These are phyloP conservation scores for Chaetomiaceae sp. DNA, from an alignment of 2,329 filamentous ascomycete species.

Conservation along the genomic window DNA sequence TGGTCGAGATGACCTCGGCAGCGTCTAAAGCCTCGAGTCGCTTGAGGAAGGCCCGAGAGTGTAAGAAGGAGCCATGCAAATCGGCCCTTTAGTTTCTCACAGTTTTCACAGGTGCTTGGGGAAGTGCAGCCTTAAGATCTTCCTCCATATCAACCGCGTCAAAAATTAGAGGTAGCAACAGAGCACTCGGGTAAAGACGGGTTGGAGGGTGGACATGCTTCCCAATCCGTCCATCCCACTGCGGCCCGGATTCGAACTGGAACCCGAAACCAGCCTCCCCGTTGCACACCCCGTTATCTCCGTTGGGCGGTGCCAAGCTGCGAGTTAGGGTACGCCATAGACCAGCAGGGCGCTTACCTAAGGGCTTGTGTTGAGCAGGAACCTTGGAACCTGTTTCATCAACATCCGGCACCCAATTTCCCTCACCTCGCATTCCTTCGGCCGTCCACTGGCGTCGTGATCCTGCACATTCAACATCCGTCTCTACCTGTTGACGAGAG, in stretches of 20 bases:
- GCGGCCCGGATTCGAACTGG: background rate
- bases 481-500: no score
- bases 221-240: background rate
- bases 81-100: no score
- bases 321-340: background rate
- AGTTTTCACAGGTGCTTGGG: no score
- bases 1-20: no score
- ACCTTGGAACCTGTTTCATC: constrained; percentile 7
- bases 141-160: no score
- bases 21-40: no score
- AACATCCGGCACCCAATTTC: background rate
- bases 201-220: background rate
- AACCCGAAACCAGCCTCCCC: no score
- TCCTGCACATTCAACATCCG: background rate
- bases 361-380: background rate
- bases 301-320: background rate
- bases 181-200: no score
- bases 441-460: background rate
- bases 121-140: no score
- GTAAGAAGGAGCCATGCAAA: no score
- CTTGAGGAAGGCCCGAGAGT: no score
- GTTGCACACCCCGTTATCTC: background rate
- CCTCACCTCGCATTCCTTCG: background rate
- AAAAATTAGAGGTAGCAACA: no score
- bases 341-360: constrained; percentile 9